phyloP scores from a whole-genome alignment of 2,329 filamentous ascomycete species.

The Cadophora gregata region DNA sequence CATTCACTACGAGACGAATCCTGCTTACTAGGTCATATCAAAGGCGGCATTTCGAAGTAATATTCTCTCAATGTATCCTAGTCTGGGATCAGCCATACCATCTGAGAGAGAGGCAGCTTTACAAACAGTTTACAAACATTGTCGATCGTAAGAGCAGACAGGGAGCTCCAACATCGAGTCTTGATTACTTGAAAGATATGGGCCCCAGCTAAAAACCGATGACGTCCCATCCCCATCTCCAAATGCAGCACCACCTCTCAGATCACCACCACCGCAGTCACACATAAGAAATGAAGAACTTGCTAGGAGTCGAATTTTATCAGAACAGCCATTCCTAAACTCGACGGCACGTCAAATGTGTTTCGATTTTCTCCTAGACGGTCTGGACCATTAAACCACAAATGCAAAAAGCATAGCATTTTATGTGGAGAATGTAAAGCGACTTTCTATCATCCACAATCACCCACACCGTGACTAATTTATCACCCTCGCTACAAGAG shows the following conservation, averaged over 20 bases:
- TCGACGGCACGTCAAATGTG: background rate
- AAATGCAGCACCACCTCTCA: too few relatives aligned
- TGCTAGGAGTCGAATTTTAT: background rate
- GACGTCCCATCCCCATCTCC: too few relatives aligned
- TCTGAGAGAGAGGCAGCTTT: background rate
- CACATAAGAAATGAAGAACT: background rate
- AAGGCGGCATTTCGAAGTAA: constrained; percentile 13
- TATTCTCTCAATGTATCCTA: constrained; percentile 18
- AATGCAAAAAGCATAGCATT: background rate
- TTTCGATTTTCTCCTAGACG: background rate
- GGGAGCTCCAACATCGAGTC: constrained; percentile 14
- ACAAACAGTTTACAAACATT: background rate
- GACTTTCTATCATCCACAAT: background rate
- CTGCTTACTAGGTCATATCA: constrained; percentile 8
- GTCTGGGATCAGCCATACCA: background rate
- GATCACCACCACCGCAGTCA: too few relatives aligned
- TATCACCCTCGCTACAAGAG: background rate
- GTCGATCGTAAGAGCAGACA: constrained; percentile 8
- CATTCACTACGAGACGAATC: too few relatives aligned
- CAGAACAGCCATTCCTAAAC: background rate
- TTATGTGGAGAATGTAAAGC: background rate
- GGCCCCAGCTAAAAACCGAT: constrained; percentile 3
- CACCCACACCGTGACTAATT: background rate
- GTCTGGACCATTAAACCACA: background rate
- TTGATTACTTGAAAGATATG: constrained; percentile 15